phyloP scores from a whole-genome alignment of 495 filamentous ascomycete genomes.

The Parmelia sp. region DNA sequence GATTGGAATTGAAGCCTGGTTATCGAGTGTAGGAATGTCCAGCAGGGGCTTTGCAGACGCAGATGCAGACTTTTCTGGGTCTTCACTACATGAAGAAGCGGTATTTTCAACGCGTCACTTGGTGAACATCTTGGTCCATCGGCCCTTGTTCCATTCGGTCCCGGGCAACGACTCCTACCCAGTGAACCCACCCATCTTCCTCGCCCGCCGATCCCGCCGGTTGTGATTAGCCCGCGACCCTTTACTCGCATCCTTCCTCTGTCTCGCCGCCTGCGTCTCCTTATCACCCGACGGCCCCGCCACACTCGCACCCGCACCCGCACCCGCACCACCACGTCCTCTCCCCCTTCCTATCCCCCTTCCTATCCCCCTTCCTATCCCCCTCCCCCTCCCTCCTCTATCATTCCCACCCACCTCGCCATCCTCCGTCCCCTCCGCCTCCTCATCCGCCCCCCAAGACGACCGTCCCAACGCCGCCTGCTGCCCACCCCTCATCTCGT shows the following conservation, averaged over 20 bases:
- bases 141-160: background rate
- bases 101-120: background rate
- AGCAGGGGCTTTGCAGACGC: too few relatives aligned
- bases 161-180: conserved; percentile 29
- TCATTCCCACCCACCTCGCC: conserved; percentile 32
- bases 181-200: conserved; percentile 62
- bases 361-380: conserved; percentile 44
- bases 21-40: too few relatives aligned
- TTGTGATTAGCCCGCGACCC: conserved; percentile 71
- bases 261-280: conserved; percentile 53
- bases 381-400: conserved; percentile 46
- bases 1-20: background rate
- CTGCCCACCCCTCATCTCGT: conserved; percentile 54
- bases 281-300: conserved; percentile 53
- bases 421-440: conserved; percentile 33
- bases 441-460: conserved; percentile 32
- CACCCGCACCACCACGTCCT: conserved; percentile 49
- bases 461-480: conserved; percentile 51
- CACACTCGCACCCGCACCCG: conserved; percentile 54
- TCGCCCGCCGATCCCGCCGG: conserved; percentile 66
- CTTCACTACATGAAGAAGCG: background rate
- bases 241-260: conserved; percentile 74
- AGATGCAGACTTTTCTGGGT: background rate
- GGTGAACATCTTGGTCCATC: background rate
- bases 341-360: conserved; percentile 42